phyloP scores from a whole-genome alignment of 1,139 yeast genomes.

The Groenewaldozyma auringiensis region DNA sequence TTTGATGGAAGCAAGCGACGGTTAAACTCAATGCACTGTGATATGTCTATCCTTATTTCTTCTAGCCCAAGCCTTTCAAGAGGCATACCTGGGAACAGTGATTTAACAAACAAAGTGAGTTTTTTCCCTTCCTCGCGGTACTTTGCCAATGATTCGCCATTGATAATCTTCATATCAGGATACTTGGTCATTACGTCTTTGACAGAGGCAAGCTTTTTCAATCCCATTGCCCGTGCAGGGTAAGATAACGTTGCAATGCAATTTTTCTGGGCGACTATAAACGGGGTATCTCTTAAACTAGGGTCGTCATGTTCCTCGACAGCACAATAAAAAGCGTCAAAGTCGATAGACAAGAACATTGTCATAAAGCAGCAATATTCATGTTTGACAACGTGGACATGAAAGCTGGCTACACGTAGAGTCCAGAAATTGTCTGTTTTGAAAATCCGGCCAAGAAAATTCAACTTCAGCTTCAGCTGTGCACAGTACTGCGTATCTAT shows the following conservation, averaged over 20 bases:
- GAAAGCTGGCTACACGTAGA: too few relatives aligned
- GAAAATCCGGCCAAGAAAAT: background rate
- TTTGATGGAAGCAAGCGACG: constrained; percentile 11
- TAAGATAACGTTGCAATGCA: constrained; percentile 32
- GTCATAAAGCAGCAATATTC: background rate
- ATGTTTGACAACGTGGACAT: background rate
- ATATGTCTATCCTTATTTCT: constrained; percentile 31
- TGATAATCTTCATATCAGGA: constrained; percentile 28
- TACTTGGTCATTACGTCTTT: constrained; percentile 19
- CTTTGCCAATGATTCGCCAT: constrained; percentile 31
- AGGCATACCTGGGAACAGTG: constrained; percentile 18
- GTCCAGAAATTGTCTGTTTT: too few relatives aligned
- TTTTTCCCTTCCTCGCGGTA: constrained; percentile 30
- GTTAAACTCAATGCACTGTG: constrained; percentile 20
- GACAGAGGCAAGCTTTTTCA: constrained; percentile 26
- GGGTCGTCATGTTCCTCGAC: constrained; percentile 31
- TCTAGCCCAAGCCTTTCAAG: constrained; percentile 35
- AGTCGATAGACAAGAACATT: constrained; percentile 26
- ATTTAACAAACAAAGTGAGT: constrained; percentile 24
- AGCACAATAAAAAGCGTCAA: constrained; percentile 34
- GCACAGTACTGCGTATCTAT: too few relatives aligned
- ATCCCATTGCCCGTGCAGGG: constrained; percentile 30
- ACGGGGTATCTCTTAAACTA: constrained; percentile 24
- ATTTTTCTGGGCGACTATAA: constrained; percentile 32
- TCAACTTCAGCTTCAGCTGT: too few relatives aligned